These are phyloP conservation scores for Fragilariopsis cylindrus DNA, from an alignment of 108 stramenopile genomes.

Conservation along the genomic window DNA sequence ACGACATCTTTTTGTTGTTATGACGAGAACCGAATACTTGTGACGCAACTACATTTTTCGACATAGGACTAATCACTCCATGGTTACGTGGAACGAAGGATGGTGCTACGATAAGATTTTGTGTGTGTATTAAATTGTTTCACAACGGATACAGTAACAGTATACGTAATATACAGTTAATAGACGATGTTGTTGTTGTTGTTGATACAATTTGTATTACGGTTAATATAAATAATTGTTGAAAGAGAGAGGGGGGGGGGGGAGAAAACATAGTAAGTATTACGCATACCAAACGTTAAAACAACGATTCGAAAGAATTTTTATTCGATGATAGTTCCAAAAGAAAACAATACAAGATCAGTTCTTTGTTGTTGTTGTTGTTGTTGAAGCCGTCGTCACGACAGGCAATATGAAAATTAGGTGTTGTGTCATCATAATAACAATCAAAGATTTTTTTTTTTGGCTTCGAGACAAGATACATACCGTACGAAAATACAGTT, in stretches of 20 bases:
- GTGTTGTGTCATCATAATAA: neutral
- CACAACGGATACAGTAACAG: neutral
- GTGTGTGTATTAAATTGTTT: neutral
- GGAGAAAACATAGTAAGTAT: neutral
- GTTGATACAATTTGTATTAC: neutral
- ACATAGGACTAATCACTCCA: conserved; percentile 45
- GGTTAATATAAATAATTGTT: neutral
- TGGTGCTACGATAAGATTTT: conserved; percentile 34
- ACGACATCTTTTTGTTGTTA: conserved; percentile 25
- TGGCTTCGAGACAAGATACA: neutral
- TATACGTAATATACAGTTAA: neutral
- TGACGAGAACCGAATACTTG: conserved; percentile 21
- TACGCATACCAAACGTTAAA: neutral
- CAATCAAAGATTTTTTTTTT: neutral
- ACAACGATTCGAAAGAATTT: neutral
- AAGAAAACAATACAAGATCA: neutral
- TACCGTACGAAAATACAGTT: conserved; percentile 17
- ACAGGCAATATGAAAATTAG: neutral
- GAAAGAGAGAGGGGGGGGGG: neutral
- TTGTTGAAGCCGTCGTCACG: neutral
- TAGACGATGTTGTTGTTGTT: neutral
- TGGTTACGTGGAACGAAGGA: conserved; percentile 60
- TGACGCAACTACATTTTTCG: conserved; percentile 48
- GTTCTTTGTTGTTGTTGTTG: neutral
- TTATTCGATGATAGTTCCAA: neutral